phyloP scores from a whole-genome alignment of 805 yeast species.

The Danielia oregonensis region DNA sequence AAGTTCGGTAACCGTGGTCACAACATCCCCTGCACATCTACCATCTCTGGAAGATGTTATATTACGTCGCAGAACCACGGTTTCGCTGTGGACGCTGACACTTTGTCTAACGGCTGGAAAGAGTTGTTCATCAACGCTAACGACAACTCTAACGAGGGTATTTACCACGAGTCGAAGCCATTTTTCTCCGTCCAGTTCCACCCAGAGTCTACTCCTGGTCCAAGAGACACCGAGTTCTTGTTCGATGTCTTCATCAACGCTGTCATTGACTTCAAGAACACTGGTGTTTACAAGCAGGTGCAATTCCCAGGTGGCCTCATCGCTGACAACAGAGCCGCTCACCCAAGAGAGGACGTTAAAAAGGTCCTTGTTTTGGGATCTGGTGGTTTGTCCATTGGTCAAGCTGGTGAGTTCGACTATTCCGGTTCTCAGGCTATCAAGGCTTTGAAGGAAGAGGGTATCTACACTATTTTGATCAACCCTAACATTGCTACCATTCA shows the following conservation, averaged over 20 bases:
- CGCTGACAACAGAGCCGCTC: conserved; percentile 68
- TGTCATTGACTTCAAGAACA: conserved; percentile 60
- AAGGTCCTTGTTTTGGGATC: conserved; percentile 94
- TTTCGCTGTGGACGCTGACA: conserved; percentile 84
- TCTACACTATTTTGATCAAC: conserved; percentile 90
- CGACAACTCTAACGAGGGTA: conserved; percentile 98
- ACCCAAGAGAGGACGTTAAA: conserved; percentile 80
- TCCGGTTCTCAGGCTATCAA: conserved; percentile 97
- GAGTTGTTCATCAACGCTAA: conserved; percentile 94
- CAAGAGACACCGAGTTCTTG: conserved; percentile 96
- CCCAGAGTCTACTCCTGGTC: conserved; percentile 99
- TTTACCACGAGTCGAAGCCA: conserved; percentile 83
- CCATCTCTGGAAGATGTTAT: conserved; percentile 91
- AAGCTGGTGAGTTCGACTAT: conserved; percentile 97
- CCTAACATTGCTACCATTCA: conserved; percentile 99
- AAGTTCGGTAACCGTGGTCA: conserved; percentile 99
- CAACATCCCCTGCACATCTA: conserved; percentile 92
- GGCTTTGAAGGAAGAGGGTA: conserved; percentile 96
- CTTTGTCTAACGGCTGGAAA: conserved; percentile 80
- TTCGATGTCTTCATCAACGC: conserved; percentile 89
- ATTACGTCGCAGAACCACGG: conserved; percentile 99
- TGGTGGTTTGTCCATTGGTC: conserved; percentile 97
- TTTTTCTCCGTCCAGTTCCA: conserved; percentile 98
- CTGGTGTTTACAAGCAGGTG: conserved; percentile 64
- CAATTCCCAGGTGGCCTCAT: conserved; percentile 86